These are phyloP conservation scores for Phytophthora uliginosa DNA, from an alignment of 352 stramenopile species.

Conservation along the genomic window DNA sequence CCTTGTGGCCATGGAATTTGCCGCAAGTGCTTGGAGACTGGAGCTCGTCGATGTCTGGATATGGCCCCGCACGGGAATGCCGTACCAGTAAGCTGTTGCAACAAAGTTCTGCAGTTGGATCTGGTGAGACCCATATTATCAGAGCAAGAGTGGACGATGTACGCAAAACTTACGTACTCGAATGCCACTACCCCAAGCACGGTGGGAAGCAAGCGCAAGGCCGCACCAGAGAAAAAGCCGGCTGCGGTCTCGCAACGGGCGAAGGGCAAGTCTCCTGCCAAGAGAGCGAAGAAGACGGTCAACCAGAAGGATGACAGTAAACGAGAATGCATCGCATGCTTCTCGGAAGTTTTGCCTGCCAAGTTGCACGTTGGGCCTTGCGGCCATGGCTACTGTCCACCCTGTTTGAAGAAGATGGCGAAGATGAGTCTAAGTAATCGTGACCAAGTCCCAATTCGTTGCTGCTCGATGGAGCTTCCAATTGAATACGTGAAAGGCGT, in stretches of 20 bases:
- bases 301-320: slow-evolving; percentile 7
- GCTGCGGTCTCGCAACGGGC: background rate
- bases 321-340: slow-evolving; percentile 42
- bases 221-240: background rate
- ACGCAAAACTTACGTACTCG: slow-evolving; percentile 37
- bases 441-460: slow-evolving; percentile 45
- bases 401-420: slow-evolving; percentile 48
- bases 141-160: slow-evolving; percentile 35
- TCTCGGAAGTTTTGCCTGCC: slow-evolving; percentile 6
- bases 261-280: slow-evolving; percentile 22
- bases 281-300: slow-evolving; percentile 5
- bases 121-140: slow-evolving; percentile 39
- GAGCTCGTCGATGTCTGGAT: slow-evolving; percentile 39
- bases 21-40: slow-evolving; percentile 39
- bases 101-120: slow-evolving; percentile 41
- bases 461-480: slow-evolving; percentile 51
- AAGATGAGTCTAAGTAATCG: slow-evolving; percentile 43
- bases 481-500: slow-evolving; percentile 41
- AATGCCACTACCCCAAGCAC: slow-evolving; percentile 1
- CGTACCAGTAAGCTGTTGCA: slow-evolving; percentile 52
- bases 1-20: slow-evolving; percentile 45
- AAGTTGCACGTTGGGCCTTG: slow-evolving; percentile 35
- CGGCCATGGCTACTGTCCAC: slow-evolving; percentile 51
- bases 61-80: slow-evolving; percentile 26
- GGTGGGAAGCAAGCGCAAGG: slow-evolving; percentile 29